Percentiles rank a stretch among this genome's conserved stretches.
These are phyloP conservation scores for Saturnispora dispora DNA, from an alignment of 805 yeast genomes.

Conservation along the genomic window DNA sequence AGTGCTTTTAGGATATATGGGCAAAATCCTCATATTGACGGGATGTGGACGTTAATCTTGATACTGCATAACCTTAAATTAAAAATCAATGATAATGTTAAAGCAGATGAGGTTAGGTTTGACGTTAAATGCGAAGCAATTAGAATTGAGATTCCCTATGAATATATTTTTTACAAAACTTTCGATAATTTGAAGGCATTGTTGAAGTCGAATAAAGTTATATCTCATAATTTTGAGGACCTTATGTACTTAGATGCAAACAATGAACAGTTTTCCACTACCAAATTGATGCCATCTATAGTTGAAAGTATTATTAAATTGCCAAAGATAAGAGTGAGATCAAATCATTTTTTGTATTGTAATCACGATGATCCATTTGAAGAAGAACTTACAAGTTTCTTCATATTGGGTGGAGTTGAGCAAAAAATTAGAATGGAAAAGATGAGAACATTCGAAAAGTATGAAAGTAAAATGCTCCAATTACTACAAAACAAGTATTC, in stretches of 20 bases:
- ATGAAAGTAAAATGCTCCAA: conserved; percentile 14
- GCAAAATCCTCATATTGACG: conserved; percentile 18
- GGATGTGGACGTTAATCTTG: conserved; percentile 23
- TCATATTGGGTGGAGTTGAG: conserved; percentile 57
- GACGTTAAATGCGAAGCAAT: conserved; percentile 18
- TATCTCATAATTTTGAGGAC: conserved; percentile 25
- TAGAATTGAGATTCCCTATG: conserved; percentile 52
- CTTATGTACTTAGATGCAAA: conserved; percentile 18
- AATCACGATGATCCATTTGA: conserved; percentile 91
- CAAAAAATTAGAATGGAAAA: conserved; percentile 55
- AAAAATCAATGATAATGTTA: conserved; percentile 6
- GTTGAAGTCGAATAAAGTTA: conserved; percentile 58
- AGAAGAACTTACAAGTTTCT: conserved; percentile 53
- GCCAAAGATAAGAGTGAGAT: conserved; percentile 47
- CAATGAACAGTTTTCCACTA: conserved; percentile 26
- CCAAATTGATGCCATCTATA: conserved; percentile 23
- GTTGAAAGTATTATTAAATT: conserved; percentile 36
- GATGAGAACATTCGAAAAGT: conserved; percentile 16
- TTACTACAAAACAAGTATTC: conserved; percentile 29
- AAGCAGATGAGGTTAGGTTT: conserved; percentile 10
- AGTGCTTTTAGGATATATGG: conserved; percentile 24
- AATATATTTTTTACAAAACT: conserved; percentile 64
- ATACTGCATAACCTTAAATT: conserved; percentile 16
- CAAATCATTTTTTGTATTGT: conserved; percentile 50
- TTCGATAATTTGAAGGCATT: conserved; percentile 76